Evolutionary conservation across 805 yeast genomes (phyloP).

Genomic region (Cyberlindnera petersonii): DNA sequence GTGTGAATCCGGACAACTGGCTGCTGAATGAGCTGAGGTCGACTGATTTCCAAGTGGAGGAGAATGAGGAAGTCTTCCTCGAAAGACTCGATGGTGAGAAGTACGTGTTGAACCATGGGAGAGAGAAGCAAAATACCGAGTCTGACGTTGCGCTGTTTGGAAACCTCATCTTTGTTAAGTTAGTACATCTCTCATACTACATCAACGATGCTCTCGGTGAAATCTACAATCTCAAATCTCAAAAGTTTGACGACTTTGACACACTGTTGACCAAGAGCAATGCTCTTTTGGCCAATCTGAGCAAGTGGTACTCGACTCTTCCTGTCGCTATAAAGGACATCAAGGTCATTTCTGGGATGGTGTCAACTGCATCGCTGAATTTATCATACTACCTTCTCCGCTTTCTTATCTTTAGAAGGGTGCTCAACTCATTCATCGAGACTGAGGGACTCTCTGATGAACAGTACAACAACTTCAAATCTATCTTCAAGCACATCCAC

Average conservation of each 20-base stretch:
- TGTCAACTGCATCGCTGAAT: slow-evolving; percentile 24
- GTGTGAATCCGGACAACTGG: slow-evolving; percentile 27
- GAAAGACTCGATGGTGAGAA: slow-evolving; percentile 19
- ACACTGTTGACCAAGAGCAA: slow-evolving; percentile 16
- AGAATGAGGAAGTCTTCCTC: slow-evolving; percentile 19
- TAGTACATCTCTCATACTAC: slow-evolving; percentile 24
- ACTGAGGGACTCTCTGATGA: slow-evolving; percentile 10
- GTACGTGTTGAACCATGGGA: slow-evolving; percentile 16
- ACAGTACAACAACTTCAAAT: slow-evolving; percentile 15
- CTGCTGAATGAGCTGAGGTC: slow-evolving; percentile 18
- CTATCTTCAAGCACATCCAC: slow-evolving; percentile 17
- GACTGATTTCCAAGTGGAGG: slow-evolving; percentile 22
- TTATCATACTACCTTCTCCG: slow-evolving; percentile 22
- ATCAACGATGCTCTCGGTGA: slow-evolving; percentile 22
- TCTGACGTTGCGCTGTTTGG: slow-evolving; percentile 16
- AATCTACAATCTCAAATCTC: slow-evolving; percentile 25
- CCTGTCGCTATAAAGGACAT: slow-evolving; percentile 19
- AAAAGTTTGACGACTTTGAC: slow-evolving; percentile 25
- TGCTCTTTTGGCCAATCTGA: slow-evolving; percentile 16
- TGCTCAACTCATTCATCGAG: slow-evolving; percentile 24
- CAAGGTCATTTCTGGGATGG: slow-evolving; percentile 7
- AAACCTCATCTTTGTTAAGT: slow-evolving; percentile 25
- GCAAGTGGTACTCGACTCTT: slow-evolving; percentile 23
- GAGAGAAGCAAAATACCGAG: slow-evolving; percentile 2
- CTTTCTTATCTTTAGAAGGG: slow-evolving; percentile 25